Evolutionary conservation across 306 rosid genomes (phyloP).

Genomic region (Potentilla sterilis): DNA sequence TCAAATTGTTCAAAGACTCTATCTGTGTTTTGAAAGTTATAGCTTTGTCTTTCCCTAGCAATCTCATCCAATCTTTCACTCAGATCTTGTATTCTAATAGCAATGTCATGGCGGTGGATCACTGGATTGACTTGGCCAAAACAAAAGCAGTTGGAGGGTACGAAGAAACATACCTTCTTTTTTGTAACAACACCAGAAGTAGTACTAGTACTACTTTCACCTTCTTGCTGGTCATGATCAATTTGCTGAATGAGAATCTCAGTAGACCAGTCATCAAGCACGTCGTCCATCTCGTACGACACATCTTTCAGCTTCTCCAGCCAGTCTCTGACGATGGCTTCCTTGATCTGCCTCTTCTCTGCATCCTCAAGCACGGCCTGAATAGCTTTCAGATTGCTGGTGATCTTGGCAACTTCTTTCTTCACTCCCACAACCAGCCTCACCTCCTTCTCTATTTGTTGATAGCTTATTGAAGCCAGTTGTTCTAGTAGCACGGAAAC

Average conservation of each 20-base stretch:
- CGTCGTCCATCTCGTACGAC: constrained; percentile 18
- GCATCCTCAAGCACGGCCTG: not conserved
- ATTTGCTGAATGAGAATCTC: not conserved
- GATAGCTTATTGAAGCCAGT: not conserved
- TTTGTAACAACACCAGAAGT: no score
- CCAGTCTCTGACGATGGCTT: not conserved
- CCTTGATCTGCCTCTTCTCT: not conserved
- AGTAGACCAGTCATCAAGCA: constrained; percentile 18
- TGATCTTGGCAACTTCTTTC: no score
- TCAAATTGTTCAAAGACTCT: not conserved
- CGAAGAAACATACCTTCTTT: constrained; percentile 10
- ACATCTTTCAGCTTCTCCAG: constrained; percentile 1
- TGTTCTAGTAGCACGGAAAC: constrained; percentile 10
- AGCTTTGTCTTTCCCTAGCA: not conserved
- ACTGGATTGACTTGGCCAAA: not conserved
- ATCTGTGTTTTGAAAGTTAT: not conserved
- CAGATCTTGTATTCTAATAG: not conserved
- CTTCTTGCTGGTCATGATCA: not conserved
- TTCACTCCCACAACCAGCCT: not conserved
- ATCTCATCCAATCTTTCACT: not conserved
- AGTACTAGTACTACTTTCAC: not conserved
- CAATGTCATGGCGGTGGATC: not conserved
- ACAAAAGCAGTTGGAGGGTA: not conserved
- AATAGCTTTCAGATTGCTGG: not conserved
- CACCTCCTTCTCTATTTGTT: not conserved